phyloP scores from a whole-genome alignment of 371 early-diverging fungal species.

The Sanchytrium tribonematis region DNA sequence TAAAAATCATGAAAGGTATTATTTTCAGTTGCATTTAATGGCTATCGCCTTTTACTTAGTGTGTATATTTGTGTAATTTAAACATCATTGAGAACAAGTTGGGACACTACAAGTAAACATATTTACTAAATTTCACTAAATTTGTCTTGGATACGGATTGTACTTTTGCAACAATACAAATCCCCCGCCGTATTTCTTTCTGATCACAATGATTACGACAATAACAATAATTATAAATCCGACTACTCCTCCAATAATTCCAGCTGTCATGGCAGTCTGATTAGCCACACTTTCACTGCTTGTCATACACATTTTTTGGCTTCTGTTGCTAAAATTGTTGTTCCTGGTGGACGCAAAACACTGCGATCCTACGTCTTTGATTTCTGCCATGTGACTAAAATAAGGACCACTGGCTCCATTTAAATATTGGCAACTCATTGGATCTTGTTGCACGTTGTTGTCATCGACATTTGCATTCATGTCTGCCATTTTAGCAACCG shows the following conservation, averaged over 20 bases:
- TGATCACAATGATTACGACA: not conserved
- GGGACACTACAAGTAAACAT: too few relatives aligned
- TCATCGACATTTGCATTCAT: constrained; percentile 6
- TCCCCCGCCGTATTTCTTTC: not conserved
- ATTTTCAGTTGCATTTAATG: too few relatives aligned
- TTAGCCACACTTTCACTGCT: constrained; percentile 4
- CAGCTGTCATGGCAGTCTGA: constrained; percentile 5
- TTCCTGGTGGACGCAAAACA: constrained; percentile 9
- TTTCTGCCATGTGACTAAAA: constrained; percentile 7
- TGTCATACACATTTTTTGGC: constrained; percentile 6
- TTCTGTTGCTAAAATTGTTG: constrained; percentile 13
- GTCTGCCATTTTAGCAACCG: constrained; percentile 8
- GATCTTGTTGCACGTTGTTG: not conserved
- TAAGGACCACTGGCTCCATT: constrained; percentile 7
- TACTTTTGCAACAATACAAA: not conserved
- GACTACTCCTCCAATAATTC: constrained; percentile 7
- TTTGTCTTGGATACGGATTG: not conserved
- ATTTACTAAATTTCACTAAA: not conserved
- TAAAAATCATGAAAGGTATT: too few relatives aligned
- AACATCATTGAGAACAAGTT: too few relatives aligned
- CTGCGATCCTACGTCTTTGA: constrained; percentile 8
- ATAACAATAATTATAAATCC: not conserved
- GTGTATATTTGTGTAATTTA: too few relatives aligned
- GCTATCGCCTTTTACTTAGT: too few relatives aligned
- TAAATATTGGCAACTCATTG: constrained; percentile 4